phyloP scores from a whole-genome alignment of 371 early-diverging fungal genomes.

The Quaeritorhiza haematococci region DNA sequence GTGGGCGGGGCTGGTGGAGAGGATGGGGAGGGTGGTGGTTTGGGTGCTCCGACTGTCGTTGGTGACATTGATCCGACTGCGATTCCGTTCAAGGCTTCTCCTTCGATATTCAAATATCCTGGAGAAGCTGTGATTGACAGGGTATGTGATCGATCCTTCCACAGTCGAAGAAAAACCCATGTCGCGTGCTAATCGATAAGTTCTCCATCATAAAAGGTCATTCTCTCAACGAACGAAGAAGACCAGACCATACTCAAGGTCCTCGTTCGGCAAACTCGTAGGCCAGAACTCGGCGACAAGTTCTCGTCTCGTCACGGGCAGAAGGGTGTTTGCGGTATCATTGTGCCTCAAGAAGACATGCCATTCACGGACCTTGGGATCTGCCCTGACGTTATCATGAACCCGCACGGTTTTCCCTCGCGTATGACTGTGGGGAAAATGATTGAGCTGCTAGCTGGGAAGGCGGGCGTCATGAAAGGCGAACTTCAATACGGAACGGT shows the following conservation, averaged over 20 bases:
- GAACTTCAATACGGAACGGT: constrained; percentile 95
- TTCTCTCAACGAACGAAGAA: constrained; percentile 90
- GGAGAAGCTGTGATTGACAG: constrained; percentile 80
- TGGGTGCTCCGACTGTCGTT: background rate
- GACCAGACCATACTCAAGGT: constrained; percentile 94
- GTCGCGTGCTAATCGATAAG: constrained; percentile 24
- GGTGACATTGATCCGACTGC: constrained; percentile 32
- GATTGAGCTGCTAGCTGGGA: constrained; percentile 97
- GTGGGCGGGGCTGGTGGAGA: constrained; percentile 9
- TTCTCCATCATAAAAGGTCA: constrained; percentile 55
- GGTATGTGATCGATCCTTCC: constrained; percentile 34
- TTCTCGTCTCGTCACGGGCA: constrained; percentile 99
- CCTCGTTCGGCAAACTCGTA: constrained; percentile 92
- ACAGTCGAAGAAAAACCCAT: constrained; percentile 8
- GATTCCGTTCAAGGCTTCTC: constrained; percentile 69
- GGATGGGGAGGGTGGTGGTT: background rate
- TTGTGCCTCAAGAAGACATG: constrained; percentile 97
- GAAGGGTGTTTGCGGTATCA: constrained; percentile 98
- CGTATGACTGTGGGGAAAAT: constrained; percentile 99
- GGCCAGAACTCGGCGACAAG: constrained; percentile 99
- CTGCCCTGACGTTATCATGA: constrained; percentile 99
- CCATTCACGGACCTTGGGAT: constrained; percentile 98
- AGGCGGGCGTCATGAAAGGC: constrained; percentile 95
- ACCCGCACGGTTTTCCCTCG: constrained; percentile 99
- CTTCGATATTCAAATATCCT: constrained; percentile 82